These are phyloP conservation scores for Selaginella tamariscina DNA, from an alignment of 75 land plant species.

Conservation along the genomic window DNA sequence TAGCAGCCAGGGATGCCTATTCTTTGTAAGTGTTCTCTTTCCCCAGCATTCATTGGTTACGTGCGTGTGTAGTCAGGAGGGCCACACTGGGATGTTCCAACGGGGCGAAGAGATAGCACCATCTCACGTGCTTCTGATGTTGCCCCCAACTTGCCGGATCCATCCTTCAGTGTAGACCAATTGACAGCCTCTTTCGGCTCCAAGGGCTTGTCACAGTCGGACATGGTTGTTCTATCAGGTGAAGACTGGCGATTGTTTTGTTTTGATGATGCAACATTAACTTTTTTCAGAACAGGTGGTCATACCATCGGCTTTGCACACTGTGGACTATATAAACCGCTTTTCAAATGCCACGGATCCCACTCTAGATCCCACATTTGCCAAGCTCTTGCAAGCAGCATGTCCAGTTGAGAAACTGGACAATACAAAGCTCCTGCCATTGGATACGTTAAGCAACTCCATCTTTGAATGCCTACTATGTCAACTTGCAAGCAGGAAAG, in stretches of 20 bases:
- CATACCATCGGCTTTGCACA: conserved; percentile 80
- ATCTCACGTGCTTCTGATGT: background rate
- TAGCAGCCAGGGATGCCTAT: conserved; percentile 10
- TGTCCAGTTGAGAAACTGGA: conserved; percentile 30
- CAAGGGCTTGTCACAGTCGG: conserved; percentile 39
- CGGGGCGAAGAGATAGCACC: conserved; percentile 4
- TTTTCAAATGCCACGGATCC: conserved; percentile 36
- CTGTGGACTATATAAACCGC: conserved; percentile 39
- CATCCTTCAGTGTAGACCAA: conserved; percentile 9
- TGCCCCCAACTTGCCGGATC: conserved; percentile 6
- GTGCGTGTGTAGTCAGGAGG: background rate
- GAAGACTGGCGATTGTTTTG: background rate
- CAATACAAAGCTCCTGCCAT: conserved; percentile 17
- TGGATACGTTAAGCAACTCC: conserved; percentile 23
- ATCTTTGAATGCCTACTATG: conserved; percentile 17
- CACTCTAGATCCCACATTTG: conserved; percentile 26
- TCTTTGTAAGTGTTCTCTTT: conserved; percentile 5
- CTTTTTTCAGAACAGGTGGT: conserved; percentile 31
- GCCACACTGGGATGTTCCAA: conserved; percentile 13
- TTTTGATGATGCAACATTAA: too few species aligned
- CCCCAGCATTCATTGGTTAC: background rate
- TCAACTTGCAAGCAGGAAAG: conserved; percentile 2
- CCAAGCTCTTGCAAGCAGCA: conserved; percentile 23
- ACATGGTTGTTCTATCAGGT: conserved; percentile 84
- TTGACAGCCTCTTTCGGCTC: conserved; percentile 27